Conservation (phyloP, 176 grass and related monocot species). For the Alloteropsis semialata region DNA sequence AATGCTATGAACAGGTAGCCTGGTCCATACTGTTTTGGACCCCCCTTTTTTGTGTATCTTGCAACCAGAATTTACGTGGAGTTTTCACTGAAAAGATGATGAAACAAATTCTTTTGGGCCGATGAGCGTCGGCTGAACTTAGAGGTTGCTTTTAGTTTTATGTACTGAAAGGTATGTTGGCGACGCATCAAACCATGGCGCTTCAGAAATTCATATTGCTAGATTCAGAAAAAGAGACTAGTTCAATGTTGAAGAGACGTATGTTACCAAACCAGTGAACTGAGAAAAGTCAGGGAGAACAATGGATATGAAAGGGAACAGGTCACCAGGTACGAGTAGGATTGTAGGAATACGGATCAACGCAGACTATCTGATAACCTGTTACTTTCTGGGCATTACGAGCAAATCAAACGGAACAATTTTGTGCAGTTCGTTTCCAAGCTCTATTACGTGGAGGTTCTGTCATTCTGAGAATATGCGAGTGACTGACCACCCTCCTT, state of each 20-base stretch:
- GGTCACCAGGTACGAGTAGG: neutral
- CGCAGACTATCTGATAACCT: neutral
- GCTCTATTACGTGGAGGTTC: neutral
- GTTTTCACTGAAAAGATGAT: neutral
- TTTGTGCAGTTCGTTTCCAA: neutral
- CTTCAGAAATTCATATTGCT: neutral
- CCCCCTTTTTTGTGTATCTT: neutral
- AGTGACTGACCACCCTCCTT: neutral
- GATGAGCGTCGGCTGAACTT: neutral
- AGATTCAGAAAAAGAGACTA: neutral
- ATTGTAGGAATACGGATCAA: neutral
- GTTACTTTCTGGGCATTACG: conserved; percentile 8
- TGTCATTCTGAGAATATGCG: neutral
- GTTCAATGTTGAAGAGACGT: neutral
- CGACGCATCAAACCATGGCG: neutral
- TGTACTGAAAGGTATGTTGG: neutral
- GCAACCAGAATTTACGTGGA: neutral
- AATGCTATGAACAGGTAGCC: neutral
- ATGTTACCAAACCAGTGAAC: neutral
- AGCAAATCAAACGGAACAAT: neutral
- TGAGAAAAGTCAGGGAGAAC: neutral
- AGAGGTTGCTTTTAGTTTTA: neutral
- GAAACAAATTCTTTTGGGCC: neutral
- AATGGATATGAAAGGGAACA: neutral
- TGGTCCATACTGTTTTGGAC: neutral